Percentiles rank a stretch among this genome's conserved stretches.
These are phyloP conservation scores for Diophrys appendiculata DNA, from an alignment of 73 alveolate species.

Conservation along the genomic window DNA sequence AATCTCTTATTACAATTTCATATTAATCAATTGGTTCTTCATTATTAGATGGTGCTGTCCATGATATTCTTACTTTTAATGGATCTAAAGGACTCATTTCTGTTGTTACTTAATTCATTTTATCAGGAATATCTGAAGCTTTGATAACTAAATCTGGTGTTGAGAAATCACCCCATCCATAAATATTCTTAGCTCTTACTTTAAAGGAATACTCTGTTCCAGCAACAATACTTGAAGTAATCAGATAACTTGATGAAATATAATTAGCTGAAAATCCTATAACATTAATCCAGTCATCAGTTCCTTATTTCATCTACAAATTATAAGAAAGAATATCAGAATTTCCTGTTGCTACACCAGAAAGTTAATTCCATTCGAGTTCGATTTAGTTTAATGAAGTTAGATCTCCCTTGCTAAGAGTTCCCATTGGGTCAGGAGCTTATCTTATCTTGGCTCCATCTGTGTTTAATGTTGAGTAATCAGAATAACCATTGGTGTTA, in stretches of 20 bases:
- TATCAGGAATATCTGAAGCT: constrained; percentile 2
- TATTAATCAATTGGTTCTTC: constrained; percentile 20
- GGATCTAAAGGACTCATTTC: not conserved
- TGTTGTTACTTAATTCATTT: not conserved
- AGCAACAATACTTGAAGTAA: constrained; percentile 1
- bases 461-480: not conserved
- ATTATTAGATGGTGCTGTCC: constrained; percentile 38
- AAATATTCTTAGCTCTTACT: constrained; percentile 57
- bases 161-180: constrained; percentile 44
- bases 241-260: not conserved
- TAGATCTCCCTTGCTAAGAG: constrained; percentile 20
- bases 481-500: constrained; percentile 42
- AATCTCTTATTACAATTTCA: not conserved
- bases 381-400: not conserved
- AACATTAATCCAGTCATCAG: constrained; percentile 12
- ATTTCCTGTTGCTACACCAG: constrained; percentile 25
- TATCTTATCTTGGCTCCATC: constrained; percentile 30
- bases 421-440: constrained; percentile 20
- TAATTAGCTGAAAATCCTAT: constrained; percentile 17
- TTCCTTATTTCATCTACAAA: constrained; percentile 45
- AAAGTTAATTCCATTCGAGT: not conserved
- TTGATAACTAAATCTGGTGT: constrained; percentile 10
- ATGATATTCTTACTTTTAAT: constrained; percentile 14
- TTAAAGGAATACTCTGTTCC: constrained; percentile 25
- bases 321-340: constrained; percentile 37